Conservation (phyloP, 768 basidiomycete genomes). For the Rhizopogon sp. region DNA sequence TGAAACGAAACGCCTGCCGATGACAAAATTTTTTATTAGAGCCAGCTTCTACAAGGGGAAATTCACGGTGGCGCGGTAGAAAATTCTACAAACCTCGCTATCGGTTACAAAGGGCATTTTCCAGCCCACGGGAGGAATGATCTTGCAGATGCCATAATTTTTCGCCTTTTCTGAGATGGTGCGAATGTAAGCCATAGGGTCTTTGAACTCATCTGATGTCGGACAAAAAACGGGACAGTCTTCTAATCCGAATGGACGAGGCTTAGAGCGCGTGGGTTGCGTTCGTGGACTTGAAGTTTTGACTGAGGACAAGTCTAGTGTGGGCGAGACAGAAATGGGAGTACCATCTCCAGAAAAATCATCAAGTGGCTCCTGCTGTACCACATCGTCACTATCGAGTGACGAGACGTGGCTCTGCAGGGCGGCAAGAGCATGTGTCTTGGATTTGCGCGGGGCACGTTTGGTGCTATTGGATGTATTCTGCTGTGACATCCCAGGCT, state of each 20-base stretch:
- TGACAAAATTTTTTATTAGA: slow-evolving; percentile 18
- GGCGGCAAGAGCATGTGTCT: slow-evolving; percentile 81
- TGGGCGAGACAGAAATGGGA: slow-evolving; percentile 59
- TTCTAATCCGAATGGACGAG: slow-evolving; percentile 79
- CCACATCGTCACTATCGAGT: slow-evolving; percentile 44
- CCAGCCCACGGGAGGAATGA: slow-evolving; percentile 91
- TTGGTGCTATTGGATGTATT: slow-evolving; percentile 41
- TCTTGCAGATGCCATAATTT: slow-evolving; percentile 90
- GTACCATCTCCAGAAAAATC: slow-evolving; percentile 44
- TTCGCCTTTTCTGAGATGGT: slow-evolving; percentile 68
- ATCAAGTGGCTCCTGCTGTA: slow-evolving; percentile 36
- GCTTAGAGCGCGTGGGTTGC: slow-evolving; percentile 29
- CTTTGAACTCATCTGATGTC: slow-evolving; percentile 84
- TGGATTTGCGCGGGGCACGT: slow-evolving; percentile 85
- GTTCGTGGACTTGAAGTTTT: slow-evolving; percentile 58
- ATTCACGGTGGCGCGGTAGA: slow-evolving; percentile 12
- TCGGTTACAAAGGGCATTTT: slow-evolving; percentile 94
- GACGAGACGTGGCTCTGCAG: slow-evolving; percentile 63
- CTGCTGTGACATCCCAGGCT: slow-evolving; percentile 28
- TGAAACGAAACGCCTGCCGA: slow-evolving; percentile 80
- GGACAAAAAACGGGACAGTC: slow-evolving; percentile 92
- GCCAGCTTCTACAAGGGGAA: slow-evolving; percentile 16
- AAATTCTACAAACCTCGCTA: slow-evolving; percentile 65
- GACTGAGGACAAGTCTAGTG: slow-evolving; percentile 65
- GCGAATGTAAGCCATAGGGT: slow-evolving; percentile 91